phyloP scores from a whole-genome alignment of 2,329 filamentous ascomycete species.

The Stemphylium beticola region DNA sequence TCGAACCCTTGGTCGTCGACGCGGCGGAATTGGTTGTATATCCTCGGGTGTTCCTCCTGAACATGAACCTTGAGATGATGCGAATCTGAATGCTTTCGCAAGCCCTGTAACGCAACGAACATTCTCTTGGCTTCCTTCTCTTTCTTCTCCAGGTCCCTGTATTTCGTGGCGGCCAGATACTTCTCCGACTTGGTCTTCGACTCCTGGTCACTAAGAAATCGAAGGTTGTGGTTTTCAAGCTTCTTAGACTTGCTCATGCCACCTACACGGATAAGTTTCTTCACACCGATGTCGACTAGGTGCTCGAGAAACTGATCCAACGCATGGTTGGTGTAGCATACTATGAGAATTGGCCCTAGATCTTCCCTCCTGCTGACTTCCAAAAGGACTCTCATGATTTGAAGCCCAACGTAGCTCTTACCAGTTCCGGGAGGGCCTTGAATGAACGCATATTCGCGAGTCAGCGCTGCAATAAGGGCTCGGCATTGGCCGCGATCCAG shows the following conservation, averaged over 20 bases:
- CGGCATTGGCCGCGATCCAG: slow-evolving; percentile 60
- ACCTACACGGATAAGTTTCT: slow-evolving; percentile 67
- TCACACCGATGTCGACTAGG: slow-evolving; percentile 56
- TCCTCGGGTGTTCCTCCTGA: slow-evolving; percentile 13
- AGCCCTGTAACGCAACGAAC: slow-evolving; percentile 15
- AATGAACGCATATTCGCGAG: slow-evolving; percentile 63
- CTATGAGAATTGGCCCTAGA: slow-evolving; percentile 55
- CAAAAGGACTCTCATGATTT: slow-evolving; percentile 64
- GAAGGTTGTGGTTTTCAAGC: slow-evolving; percentile 60
- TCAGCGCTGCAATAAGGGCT: slow-evolving; percentile 62
- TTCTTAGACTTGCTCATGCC: slow-evolving; percentile 61
- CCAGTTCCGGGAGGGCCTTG: slow-evolving; percentile 76
- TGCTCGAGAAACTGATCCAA: slow-evolving; percentile 67
- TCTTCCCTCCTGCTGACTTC: slow-evolving; percentile 43
- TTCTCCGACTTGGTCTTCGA: slow-evolving; percentile 28
- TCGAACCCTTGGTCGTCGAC: slow-evolving; percentile 25
- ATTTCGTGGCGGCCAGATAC: slow-evolving; percentile 15
- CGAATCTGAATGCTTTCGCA: slow-evolving; percentile 25
- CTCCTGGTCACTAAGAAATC: slow-evolving; percentile 28
- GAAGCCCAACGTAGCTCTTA: slow-evolving; percentile 67
- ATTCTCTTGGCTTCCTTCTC: slow-evolving; percentile 7
- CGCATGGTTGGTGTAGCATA: slow-evolving; percentile 61
- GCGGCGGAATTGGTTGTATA: slow-evolving; percentile 27
- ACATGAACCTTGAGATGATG: slow-evolving; percentile 23
- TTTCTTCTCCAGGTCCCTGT: slow-evolving; percentile 18